A percentile compares a stretch with the other conserved stretches of the same genome.
These are phyloP conservation scores for Tolypocladium inflatum DNA, from an alignment of 2,329 filamentous ascomycete species.

Conservation along the genomic window DNA sequence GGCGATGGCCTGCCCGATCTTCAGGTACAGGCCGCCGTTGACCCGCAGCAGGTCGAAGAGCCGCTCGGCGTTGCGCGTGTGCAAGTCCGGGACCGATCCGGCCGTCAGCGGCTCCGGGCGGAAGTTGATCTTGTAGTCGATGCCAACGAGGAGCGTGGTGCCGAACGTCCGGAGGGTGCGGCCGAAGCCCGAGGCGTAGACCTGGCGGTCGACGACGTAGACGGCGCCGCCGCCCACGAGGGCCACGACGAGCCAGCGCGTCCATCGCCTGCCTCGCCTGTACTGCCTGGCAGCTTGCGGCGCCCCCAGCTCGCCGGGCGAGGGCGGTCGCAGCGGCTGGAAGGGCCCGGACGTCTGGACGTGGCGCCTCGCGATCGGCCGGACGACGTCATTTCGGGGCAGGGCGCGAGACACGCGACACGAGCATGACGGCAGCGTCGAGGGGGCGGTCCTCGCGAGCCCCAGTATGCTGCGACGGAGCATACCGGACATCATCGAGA, in stretches of 20 bases:
- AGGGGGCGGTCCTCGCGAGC: constrained; percentile 8
- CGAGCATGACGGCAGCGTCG: constrained; percentile 1
- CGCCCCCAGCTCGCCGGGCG: constrained; percentile 67
- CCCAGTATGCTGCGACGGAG: constrained; percentile 17
- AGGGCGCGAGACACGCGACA: constrained; percentile 7
- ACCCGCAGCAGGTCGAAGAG: constrained; percentile 70
- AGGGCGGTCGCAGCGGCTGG: constrained; percentile 63
- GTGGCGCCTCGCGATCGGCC: constrained; percentile 8
- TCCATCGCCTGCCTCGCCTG: constrained; percentile 61
- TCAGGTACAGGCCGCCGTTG: constrained; percentile 92
- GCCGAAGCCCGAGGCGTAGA: constrained; percentile 70
- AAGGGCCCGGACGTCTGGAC: constrained; percentile 35
- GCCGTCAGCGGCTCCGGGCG: constrained; percentile 66
- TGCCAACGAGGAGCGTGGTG: constrained; percentile 67
- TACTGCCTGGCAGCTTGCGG: constrained; percentile 64
- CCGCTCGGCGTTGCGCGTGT: constrained; percentile 73
- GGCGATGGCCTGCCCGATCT: constrained; percentile 95
- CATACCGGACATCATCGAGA: constrained; percentile 14
- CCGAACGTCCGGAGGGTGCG: constrained; percentile 77
- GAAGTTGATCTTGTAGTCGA: constrained; percentile 98
- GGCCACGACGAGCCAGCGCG: constrained; percentile 60
- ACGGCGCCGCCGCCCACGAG: constrained; percentile 48
- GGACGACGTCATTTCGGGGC: constrained; percentile 4
- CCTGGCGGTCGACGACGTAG: constrained; percentile 61
- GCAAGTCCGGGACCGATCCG: constrained; percentile 65